Base-by-base conservation (phyloP, 2,329 filamentous ascomycete genomes). In the Penicillium polonicum region DNA sequence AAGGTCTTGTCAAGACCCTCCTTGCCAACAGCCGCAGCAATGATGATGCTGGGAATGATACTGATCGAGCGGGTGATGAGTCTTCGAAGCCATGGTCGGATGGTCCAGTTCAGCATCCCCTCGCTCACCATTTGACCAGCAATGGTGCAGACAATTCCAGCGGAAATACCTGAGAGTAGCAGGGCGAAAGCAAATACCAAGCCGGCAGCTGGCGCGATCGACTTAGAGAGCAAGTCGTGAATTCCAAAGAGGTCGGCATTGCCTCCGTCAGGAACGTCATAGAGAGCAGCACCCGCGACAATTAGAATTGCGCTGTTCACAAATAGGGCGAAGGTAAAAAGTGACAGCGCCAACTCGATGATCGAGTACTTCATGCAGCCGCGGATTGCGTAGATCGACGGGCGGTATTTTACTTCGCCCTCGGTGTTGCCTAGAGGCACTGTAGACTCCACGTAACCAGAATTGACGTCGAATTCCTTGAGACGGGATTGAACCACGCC, bases 81-180 rank as follows among this genome's bases (percentile, higher is more conserved):
- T 12, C 91, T 83, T 2, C 91, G 87, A 10, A 92, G 68, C 91
- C 91, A 96, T 0, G 91, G 91, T 60, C 81, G 81, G 33, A 92
- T 74, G 5, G 77, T 85, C 89, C 90, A 92, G 46, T 85, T 85
- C 44, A 96, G 73, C 60, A 91, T 90, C 7, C 91, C 91, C 72
- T 95, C 91, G 61, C 86, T 88, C 23, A 96, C 88, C 87, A 96
- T 94, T 72, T 96, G 91, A 0, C 91, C 91, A 0, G 91, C 85
- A 65, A 96, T 94, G 1, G 92, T 96, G 76, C 91, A 95, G 2
- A 95, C 88, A 36, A 96, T 90, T 6, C 91, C 91, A 0, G 91
- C 91, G 0, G 87, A 90, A 13, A 91, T 83, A 9, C 91, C 91
- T 0, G 88, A 92, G 0, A 95, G 83, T 0, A 96, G 82, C 1